Base-by-base conservation (phyloP, 805 yeast species). In the Monosporozyma aerobia region DNA sequence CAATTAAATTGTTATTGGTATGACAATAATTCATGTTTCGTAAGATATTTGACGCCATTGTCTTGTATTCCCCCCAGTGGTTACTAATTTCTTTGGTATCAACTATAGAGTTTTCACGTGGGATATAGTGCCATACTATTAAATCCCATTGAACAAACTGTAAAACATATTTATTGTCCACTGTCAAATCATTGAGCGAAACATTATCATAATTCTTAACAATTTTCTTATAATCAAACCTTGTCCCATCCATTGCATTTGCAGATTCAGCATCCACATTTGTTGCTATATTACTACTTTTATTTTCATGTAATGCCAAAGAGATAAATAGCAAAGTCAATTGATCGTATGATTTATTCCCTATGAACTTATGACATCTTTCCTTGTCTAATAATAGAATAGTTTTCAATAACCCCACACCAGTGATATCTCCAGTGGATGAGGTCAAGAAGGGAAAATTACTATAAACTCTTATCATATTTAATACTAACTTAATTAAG, bases 141-240 rank as follows among this genome's bases (percentile, higher is more conserved):
- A 85, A 68, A 22, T 77, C 54, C 54, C 84, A 76, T 0, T 83
- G 70, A 10, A 84, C 50, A 2, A 85, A 47, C 5, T 70, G 69
- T 3, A 71, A 65, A 33, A 84, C 53, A 5, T 72, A 73, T 0
- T 59, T 50, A 0, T 79, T 80, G 0, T 74, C 60, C 0, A 83
- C 54, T 2, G 58, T 54, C 40, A 76, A 53, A 2, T 65, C 57
- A 0, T 70, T 65, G 0, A 75, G 48, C n/a, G 76, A 74, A 11
- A 77, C 61, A 2, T 67, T 70, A 61, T 80, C 83, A 57, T 71
- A 75, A 1, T 67, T 62, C 51, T 72, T 68, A 4, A 81, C 40
- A n/a, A 55, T 54, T 14, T 54, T 53, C 4, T 50, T 46, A 10
- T 58, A 48, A 5, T 59, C 53, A 27, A 55, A 58, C 1, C 53